phyloP scores from a whole-genome alignment of 768 basidiomycete genomes.

The Scleroderma bovista region DNA sequence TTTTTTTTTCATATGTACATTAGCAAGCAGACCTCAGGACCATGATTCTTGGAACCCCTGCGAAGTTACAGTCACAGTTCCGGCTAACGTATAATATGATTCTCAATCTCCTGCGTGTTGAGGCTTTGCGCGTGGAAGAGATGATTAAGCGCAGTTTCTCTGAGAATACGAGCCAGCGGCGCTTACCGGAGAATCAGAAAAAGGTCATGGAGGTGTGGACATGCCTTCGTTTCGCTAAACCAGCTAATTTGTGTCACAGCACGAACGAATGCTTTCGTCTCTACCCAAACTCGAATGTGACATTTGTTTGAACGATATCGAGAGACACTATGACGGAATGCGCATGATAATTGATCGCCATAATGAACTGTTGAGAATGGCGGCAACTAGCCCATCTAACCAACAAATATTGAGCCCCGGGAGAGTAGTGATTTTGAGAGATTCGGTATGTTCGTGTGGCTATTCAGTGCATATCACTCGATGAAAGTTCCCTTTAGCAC shows the following conservation, averaged over 20 bases:
- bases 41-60: conserved; percentile 94
- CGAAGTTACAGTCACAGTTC: conserved; percentile 93
- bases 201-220: conserved; percentile 70
- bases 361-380: conserved; percentile 55
- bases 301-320: conserved; percentile 67
- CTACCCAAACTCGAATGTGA: conserved; percentile 65
- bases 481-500: conserved; percentile 45
- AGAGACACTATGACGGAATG: conserved; percentile 69
- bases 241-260: conserved; percentile 36
- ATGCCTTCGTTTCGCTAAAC: conserved; percentile 3
- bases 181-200: conserved; percentile 91
- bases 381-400: conserved; percentile 54
- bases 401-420: conserved; percentile 65
- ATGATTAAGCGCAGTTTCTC: conserved; percentile 99
- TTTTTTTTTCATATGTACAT: neutral
- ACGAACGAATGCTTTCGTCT: conserved; percentile 59
- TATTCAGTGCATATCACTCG: conserved; percentile 1
- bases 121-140: conserved; percentile 93
- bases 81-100: conserved; percentile 99
- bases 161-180: conserved; percentile 89
- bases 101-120: conserved; percentile 90
- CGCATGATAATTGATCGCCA: conserved; percentile 58
- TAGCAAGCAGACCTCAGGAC: conserved; percentile 70
- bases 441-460: conserved; percentile 53
- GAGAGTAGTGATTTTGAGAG: conserved; percentile 76